Percentiles rank a stretch among this genome's conserved stretches.
Conservation (phyloP, 495 filamentous ascomycete genomes). For the Letharia lupina region DNA sequence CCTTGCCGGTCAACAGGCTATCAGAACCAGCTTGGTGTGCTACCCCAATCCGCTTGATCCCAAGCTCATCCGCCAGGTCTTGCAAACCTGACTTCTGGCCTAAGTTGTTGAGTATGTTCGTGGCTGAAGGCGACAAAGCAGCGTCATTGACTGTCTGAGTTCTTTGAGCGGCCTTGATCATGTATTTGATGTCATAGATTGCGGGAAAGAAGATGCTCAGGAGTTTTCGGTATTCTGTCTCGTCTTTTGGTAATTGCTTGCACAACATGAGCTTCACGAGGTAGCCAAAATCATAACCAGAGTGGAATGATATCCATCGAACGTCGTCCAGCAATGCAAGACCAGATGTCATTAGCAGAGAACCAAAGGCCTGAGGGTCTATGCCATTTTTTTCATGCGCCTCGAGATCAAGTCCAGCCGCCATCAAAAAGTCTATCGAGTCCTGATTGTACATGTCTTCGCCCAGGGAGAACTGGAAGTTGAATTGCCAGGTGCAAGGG, state of each 20-base stretch:
- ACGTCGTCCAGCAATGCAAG: conserved; percentile 82
- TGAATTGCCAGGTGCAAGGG: conserved; percentile 96
- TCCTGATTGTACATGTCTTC: conserved; percentile 94
- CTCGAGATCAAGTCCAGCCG: conserved; percentile 80
- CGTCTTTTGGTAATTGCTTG: conserved; percentile 72
- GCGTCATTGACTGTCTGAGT: conserved; percentile 51
- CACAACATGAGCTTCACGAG: conserved; percentile 84
- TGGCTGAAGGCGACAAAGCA: conserved; percentile 52
- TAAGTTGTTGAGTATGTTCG: conserved; percentile 65
- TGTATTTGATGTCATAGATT: conserved; percentile 92
- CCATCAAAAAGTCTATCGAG: conserved; percentile 78
- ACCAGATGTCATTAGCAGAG: conserved; percentile 82
- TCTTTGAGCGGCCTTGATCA: conserved; percentile 78
- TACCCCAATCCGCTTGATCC: conserved; percentile 73
- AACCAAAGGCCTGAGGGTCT: conserved; percentile 77
- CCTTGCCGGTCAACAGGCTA: conserved; percentile 81
- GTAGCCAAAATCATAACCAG: conserved; percentile 98
- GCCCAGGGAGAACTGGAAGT: conserved; percentile 91
- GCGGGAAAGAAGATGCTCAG: conserved; percentile 87
- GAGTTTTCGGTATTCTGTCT: conserved; percentile 73
- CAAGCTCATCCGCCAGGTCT: conserved; percentile 86
- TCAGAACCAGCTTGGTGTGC: conserved; percentile 90
- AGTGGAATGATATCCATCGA: conserved; percentile 94
- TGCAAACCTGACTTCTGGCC: conserved; percentile 83
- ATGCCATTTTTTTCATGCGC: conserved; percentile 83